Percentiles rank a stretch among this genome's conserved stretches.
Evolutionary conservation across 164 flowering plant species (phyloP).

Genomic region (Magnolia changhungtana): DNA sequence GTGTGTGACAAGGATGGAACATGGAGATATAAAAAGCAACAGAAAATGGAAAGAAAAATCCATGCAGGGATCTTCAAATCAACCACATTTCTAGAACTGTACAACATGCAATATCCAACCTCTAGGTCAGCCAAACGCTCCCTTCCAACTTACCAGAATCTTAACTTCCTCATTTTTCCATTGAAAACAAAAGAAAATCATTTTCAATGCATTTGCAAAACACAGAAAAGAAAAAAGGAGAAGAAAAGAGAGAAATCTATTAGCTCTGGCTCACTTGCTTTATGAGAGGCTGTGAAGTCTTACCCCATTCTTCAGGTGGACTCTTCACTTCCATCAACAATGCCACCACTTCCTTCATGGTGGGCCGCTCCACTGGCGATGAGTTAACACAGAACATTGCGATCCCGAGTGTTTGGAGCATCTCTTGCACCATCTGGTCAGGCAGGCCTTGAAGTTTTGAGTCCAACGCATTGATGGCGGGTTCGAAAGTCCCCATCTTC

Average conservation of each 20-base stretch:
- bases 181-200: conserved; percentile 15
- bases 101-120: conserved; percentile 28
- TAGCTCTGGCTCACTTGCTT: conserved; percentile 64
- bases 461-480: conserved; percentile 68
- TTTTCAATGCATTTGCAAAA: conserved; percentile 6
- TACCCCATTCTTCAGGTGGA: conserved; percentile 80
- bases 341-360: conserved; percentile 97
- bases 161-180: not conserved
- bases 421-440: conserved; percentile 82
- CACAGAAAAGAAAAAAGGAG: conserved; percentile 3
- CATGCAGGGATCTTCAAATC: conserved; percentile 2
- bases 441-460: conserved; percentile 71
- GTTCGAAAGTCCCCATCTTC: conserved; percentile 85
- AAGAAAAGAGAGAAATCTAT: conserved; percentile 11
- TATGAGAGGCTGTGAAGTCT: conserved; percentile 86
- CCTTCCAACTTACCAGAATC: conserved; percentile 4
- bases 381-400: conserved; percentile 93
- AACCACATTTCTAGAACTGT: conserved; percentile 28
- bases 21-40: not conserved
- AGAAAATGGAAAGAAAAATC: not conserved
- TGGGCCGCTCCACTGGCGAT: conserved; percentile 79
- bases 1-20: not conserved
- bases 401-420: conserved; percentile 90
- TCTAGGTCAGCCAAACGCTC: conserved; percentile 6
- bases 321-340: conserved; percentile 90